These are phyloP conservation scores for Phellopilus nigrolimitatus DNA, from an alignment of 1,284 basidiomycete species.

Conservation along the genomic window DNA sequence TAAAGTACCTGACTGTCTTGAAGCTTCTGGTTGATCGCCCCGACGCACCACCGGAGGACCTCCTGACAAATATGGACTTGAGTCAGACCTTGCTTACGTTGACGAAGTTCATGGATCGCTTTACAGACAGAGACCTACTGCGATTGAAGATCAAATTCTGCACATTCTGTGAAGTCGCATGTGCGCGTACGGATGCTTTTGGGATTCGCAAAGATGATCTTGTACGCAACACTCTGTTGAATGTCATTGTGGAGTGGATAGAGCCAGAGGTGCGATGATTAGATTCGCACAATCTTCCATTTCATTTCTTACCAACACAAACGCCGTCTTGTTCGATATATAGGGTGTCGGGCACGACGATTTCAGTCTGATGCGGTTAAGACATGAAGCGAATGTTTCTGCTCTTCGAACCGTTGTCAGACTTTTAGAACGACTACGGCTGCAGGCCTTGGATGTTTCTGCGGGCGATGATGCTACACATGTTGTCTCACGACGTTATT, in stretches of 20 bases:
- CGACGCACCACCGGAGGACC: constrained; percentile 53
- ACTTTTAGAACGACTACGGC: constrained; percentile 70
- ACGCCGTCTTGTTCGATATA: constrained; percentile 11
- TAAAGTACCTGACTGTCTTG: constrained; percentile 66
- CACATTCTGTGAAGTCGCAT: constrained; percentile 63
- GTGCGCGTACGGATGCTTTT: constrained; percentile 56
- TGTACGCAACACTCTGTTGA: constrained; percentile 67
- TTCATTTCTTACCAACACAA: background rate
- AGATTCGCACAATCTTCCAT: too few relatives aligned
- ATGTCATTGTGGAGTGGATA: constrained; percentile 77
- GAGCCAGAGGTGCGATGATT: constrained; percentile 40
- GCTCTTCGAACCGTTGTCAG: constrained; percentile 69
- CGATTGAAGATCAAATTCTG: constrained; percentile 78
- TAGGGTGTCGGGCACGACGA: constrained; percentile 11
- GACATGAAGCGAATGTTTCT: constrained; percentile 67
- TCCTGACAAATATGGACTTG: constrained; percentile 62
- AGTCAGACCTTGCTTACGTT: constrained; percentile 61
- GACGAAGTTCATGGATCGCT: constrained; percentile 62
- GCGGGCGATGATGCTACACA: constrained; percentile 64
- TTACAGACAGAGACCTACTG: constrained; percentile 48
- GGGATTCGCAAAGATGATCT: constrained; percentile 62
- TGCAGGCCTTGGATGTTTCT: constrained; percentile 55
- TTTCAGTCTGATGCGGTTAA: constrained; percentile 28
- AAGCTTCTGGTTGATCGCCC: constrained; percentile 74
- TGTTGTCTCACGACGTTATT: constrained; percentile 72